A percentile compares a stretch with the other conserved stretches of the same genome.
phyloP scores from a whole-genome alignment of 2,329 filamentous ascomycete species.

The Colletotrichum euphorbiae region DNA sequence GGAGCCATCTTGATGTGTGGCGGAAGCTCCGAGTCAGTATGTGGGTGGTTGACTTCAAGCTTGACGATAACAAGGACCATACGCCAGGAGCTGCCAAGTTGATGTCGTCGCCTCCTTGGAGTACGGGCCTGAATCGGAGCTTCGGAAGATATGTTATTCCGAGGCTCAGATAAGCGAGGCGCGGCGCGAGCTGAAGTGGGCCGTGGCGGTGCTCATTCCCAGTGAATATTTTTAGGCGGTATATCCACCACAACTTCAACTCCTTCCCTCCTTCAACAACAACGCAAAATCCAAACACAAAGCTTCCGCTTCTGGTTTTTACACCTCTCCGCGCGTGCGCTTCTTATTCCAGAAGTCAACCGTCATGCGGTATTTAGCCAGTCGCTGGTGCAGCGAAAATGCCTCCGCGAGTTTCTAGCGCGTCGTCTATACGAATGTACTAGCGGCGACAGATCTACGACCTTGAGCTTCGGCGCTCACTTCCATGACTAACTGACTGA shows the following conservation, averaged over 20 bases:
- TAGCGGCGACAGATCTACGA: too few relatives aligned
- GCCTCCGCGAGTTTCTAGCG: too few relatives aligned
- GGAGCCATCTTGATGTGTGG: conserved; percentile 66
- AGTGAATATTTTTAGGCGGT: conserved; percentile 31
- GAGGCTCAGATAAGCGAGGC: background rate
- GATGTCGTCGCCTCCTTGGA: conserved; percentile 41
- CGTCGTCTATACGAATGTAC: too few relatives aligned
- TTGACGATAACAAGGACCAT: conserved; percentile 35
- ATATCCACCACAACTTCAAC: background rate
- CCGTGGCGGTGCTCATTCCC: conserved; percentile 24
- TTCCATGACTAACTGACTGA: background rate
- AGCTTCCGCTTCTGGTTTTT: background rate
- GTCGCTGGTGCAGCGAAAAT: too few relatives aligned
- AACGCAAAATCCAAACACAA: background rate
- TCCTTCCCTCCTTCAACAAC: conserved; percentile 8
- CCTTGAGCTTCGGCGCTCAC: background rate
- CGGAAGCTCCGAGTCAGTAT: conserved; percentile 41
- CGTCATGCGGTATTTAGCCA: background rate
- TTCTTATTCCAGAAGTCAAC: background rate
- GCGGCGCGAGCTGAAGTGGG: conserved; percentile 25
- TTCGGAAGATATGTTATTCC: conserved; percentile 18
- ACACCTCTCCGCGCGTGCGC: background rate
- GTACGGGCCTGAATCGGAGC: conserved; percentile 19
- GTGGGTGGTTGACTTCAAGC: conserved; percentile 35
- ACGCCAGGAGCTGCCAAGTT: conserved; percentile 39